Percentiles rank a stretch among this genome's conserved stretches.
phyloP scores from a whole-genome alignment of 2,329 filamentous ascomycete genomes.

The Xylariaceae sp. region DNA sequence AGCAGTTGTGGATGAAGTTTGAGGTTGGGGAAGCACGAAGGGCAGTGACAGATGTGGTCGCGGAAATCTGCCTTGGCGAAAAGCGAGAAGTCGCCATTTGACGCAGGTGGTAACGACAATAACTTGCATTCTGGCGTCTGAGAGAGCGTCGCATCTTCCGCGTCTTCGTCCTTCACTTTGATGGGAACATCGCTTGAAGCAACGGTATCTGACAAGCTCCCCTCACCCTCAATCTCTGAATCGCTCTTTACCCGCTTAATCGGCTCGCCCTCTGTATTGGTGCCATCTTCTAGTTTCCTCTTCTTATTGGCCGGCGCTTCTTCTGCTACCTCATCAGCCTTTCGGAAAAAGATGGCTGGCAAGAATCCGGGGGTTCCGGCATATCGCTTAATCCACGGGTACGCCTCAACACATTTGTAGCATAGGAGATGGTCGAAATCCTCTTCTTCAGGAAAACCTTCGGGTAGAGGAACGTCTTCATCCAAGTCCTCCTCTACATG shows the following conservation, averaged over 20 bases:
- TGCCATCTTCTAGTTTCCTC: constrained; percentile 66
- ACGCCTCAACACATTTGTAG: constrained; percentile 88
- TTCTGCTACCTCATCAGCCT: constrained; percentile 16
- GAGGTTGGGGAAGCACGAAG: constrained; percentile 78
- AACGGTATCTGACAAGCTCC: constrained; percentile 9
- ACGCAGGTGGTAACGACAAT: constrained; percentile 61
- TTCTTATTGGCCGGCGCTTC: constrained; percentile 57
- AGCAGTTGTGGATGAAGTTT: constrained; percentile 78
- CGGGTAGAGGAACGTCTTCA: constrained; percentile 73
- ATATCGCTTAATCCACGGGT: constrained; percentile 92
- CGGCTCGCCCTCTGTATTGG: constrained; percentile 44
- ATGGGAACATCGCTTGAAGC: constrained; percentile 3
- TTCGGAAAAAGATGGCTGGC: constrained; percentile 66
- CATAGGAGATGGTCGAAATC: constrained; percentile 91
- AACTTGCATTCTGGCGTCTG: constrained; percentile 61
- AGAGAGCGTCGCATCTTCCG: constrained; percentile 26
- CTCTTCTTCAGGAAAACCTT: constrained; percentile 87
- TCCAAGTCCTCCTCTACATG: constrained; percentile 53
- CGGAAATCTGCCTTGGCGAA: constrained; percentile 85
- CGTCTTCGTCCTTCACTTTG: constrained; percentile 34
- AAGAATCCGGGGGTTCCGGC: constrained; percentile 82
- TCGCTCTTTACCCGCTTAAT: constrained; percentile 62
- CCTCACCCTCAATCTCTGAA: constrained; percentile 20
- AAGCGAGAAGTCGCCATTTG: constrained; percentile 72
- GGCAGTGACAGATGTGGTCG: constrained; percentile 80